These are phyloP conservation scores for Anaeromyces robustus DNA, from an alignment of 192 early-diverging fungal genomes.

Conservation along the genomic window DNA sequence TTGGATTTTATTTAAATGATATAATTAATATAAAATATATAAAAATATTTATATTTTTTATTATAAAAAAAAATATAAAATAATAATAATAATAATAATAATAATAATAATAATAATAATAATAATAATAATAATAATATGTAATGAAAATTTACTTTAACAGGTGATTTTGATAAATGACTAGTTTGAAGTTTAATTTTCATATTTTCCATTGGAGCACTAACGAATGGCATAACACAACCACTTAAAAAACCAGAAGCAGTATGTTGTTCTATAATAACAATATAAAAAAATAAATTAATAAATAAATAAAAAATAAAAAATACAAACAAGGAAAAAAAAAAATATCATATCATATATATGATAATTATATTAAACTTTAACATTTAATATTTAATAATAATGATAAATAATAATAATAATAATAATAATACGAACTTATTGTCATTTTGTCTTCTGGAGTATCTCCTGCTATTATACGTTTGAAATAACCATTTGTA, in stretches of 20 bases:
- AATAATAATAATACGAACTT: constrained; percentile 15
- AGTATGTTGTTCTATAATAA: constrained; percentile 23
- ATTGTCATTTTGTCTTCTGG: constrained; percentile 20
- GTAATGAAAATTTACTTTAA: no score
- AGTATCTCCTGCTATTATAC: constrained; percentile 25
- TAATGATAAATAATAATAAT: background rate
- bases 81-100: constrained; percentile 6
- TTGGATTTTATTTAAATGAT: background rate
- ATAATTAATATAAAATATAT: constrained; percentile 4
- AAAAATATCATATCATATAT: no score
- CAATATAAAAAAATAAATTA: no score
- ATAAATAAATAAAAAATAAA: background rate
- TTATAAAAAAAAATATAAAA: background rate
- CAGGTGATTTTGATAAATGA: no score
- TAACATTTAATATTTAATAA: background rate
- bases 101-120: constrained; percentile 11
- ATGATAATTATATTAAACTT: no score
- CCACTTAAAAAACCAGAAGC: constrained; percentile 42
- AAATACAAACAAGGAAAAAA: no score
- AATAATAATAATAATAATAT: no score
- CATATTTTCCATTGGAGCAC: constrained; percentile 49
- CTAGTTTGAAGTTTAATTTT: constrained; percentile 53
- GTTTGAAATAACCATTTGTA: constrained; percentile 42
- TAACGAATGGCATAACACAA: constrained; percentile 52
- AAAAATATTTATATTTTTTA: background rate